Base-by-base conservation (phyloP, 164 flowering plant species). In the Aristolochia fimbriata region DNA sequence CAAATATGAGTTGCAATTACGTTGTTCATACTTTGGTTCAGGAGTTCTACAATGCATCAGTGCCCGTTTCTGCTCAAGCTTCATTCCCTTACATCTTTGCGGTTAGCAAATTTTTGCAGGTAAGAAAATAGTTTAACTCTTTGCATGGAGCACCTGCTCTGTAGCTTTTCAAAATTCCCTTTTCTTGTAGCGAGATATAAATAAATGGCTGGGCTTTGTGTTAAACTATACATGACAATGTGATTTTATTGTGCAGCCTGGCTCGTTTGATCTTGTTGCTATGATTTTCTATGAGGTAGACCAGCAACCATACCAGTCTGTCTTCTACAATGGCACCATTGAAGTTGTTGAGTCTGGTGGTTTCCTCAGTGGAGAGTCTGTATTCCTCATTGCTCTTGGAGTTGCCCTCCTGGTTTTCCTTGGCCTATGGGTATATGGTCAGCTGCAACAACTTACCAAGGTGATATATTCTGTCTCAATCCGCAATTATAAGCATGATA, bases 91-190 rank as follows among this genome's bases (percentile, higher is more conserved):
- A 92, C 58, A 66, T 83, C 16, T 92, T 87, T 77, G 81, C 82
- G 59, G 93, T 89, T 46, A 87, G 82, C 91, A 87, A 89, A 72
- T 93, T 58, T 75, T 79, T 93, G 77, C 97, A 93, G 97, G 98
- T 91, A 73, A 15, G 20, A 6, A 37, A n/a, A 58, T n/a, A n/a
- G n/a, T n/a, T 46, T 10, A 31, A 51, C 11, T 45, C n/a, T 19
- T 55, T 20, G 15, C 15, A 24, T 62, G 60, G 31, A 43, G 24
- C 19, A 20, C 15, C 55, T 55, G 49, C 53, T 23, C 25, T 17
- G 51, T 4, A 57, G 55, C 49, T 49, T 49, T 12, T 17, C 14
- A 37, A 7, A 37, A 22, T 52, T 52, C 3, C 8, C 30, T 22
- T 22, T 22, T 11, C 16, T 23, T 23, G 31, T 9, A 22, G 11